Evolutionary conservation across 306 rosid species (phyloP).

Genomic region (Glycine soja): DNA sequence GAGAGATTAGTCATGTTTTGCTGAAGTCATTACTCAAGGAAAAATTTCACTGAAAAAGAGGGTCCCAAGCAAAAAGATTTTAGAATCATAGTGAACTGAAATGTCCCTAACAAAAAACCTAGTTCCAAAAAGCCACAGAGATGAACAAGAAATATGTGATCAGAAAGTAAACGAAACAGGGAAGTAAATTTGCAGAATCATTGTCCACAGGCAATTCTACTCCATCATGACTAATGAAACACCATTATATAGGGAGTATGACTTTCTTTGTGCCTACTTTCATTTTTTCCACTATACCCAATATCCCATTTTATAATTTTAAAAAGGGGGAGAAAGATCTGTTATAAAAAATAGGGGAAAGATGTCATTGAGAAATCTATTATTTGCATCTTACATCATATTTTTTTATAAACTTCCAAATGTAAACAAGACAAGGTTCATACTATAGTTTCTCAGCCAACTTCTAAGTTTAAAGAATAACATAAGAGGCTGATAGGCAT

Average conservation of each 20-base stretch:
- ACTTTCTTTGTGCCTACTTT: conserved; percentile 9
- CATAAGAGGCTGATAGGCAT: conserved; percentile 11
- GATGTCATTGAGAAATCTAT: conserved; percentile 20
- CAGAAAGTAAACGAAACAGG: conserved; percentile 5
- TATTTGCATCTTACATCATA: conserved; percentile 6
- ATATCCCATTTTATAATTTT: conserved; percentile 17
- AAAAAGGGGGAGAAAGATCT: conserved; percentile 18
- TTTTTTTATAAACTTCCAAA: neutral
- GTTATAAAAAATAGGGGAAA: neutral
- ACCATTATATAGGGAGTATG: neutral
- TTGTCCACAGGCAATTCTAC: too few species aligned
- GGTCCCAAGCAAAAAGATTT: neutral
- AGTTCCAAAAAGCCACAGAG: neutral
- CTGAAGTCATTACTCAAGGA: neutral
- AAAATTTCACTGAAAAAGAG: neutral
- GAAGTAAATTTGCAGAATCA: too few species aligned
- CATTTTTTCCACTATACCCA: conserved; percentile 21
- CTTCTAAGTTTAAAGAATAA: conserved; percentile 33
- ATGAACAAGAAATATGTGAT: conserved; percentile 2
- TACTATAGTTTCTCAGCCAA: conserved; percentile 20
- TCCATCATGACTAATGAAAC: too few species aligned
- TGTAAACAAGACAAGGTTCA: neutral
- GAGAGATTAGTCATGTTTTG: conserved; percentile 16
- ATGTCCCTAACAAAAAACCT: neutral
- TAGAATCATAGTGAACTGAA: neutral